Base-by-base conservation (phyloP, 495 filamentous ascomycete species). In the Hapsidospora chrysogenum region DNA sequence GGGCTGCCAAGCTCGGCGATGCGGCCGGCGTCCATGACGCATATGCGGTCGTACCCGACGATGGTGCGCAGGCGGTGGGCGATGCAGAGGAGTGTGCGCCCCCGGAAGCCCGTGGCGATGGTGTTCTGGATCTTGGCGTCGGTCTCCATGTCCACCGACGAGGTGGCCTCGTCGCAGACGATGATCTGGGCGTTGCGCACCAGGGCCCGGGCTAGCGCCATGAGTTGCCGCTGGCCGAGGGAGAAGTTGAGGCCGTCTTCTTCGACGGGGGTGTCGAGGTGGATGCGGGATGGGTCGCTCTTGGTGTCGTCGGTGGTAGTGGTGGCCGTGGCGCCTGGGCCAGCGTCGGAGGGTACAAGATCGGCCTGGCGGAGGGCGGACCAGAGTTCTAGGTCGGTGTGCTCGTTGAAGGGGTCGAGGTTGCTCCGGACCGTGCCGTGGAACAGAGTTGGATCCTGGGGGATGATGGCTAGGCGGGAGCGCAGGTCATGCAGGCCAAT, bases 231-330 rank as follows among this genome's bases (percentile, higher is more conserved):
- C 57, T 97, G 87, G 1, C 89, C 87, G n/a, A 95, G 74, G 1
- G 81, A 89, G 62, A 92, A 97, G 56, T 95, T 97, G 26, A 89
- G 60, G 0, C 87, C 87, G 59, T 93, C 87, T 46, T 94, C 86
- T 40, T 92, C 85, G n/a, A 95, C 84, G 6, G 69, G 42, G 9
- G 68, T 72, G 50, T 95, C 89, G 23, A 97, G 74, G 34, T 83
- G 78, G 36, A 96, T 78, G 27, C 78, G 73, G 28, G 34, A 38
- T 4, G 57, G 38, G 38, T 60, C 56, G 20, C 49, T 54, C 47
- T 46, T 22, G 42, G 46, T 3, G 40, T 43, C 22, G 39, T 33
- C 29, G 32, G 29, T 27, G 40, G 38, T 26, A 41, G 35, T 9
- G 47, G 28, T 1, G 44, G 42, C 20, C 41, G 36, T 1, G 38